A percentile compares a stretch with the other conserved stretches of the same genome.
Conservation (phyloP, 1,139 yeast genomes). For the Sugiyamaella sp. region DNA sequence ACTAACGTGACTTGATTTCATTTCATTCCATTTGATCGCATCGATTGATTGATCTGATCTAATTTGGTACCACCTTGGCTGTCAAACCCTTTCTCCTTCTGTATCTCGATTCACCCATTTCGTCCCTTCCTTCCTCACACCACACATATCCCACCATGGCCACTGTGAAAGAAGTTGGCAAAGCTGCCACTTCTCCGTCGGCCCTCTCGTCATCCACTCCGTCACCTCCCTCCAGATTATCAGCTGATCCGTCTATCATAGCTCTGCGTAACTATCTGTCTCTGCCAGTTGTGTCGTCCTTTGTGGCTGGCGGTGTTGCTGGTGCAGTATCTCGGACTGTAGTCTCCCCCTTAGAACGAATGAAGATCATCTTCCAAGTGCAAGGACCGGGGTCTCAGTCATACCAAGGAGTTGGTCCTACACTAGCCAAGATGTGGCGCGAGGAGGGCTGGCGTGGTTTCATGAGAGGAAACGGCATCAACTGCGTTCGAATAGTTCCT, state of each 20-base stretch:
- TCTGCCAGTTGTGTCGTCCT: constrained; percentile 54
- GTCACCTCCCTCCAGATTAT: neutral
- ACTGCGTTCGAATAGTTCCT: constrained; percentile 88
- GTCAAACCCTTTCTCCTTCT: neutral
- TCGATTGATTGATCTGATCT: no score
- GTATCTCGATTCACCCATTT: neutral
- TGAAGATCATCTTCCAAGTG: constrained; percentile 86
- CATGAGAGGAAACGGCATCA: constrained; percentile 87
- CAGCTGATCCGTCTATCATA: constrained; percentile 11
- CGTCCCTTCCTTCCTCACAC: neutral
- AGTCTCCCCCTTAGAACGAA: constrained; percentile 93
- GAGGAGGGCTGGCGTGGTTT: constrained; percentile 92
- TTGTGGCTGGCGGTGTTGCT: constrained; percentile 78
- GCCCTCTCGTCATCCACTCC: neutral
- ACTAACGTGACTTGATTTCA: neutral
- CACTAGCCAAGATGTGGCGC: constrained; percentile 74
- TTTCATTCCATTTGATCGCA: no score
- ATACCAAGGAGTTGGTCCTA: constrained; percentile 72
- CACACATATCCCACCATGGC: constrained; percentile 13
- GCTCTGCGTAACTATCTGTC: constrained; percentile 33
- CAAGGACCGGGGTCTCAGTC: constrained; percentile 74
- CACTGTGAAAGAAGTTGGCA: constrained; percentile 18
- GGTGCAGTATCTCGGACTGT: constrained; percentile 93
- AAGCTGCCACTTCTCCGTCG: constrained; percentile 8
- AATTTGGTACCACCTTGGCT: no score